Evolutionary conservation across 2,329 filamentous ascomycete genomes (phyloP).

Genomic region (Leptographium galeiforme): DNA sequence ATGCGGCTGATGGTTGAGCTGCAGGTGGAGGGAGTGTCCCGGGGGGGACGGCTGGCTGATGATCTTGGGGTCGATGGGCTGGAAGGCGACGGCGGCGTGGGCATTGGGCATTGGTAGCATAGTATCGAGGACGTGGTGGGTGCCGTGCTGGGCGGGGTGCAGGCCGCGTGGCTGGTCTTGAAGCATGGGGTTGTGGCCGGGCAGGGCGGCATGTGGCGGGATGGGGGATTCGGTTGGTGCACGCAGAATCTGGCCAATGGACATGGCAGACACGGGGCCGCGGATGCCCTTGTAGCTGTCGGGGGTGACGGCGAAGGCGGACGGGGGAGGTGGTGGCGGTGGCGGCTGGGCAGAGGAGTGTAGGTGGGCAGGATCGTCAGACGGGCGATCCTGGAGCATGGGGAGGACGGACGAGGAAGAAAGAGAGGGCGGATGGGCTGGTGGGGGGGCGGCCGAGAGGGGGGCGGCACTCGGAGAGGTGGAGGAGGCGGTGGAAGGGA

Average conservation of each 20-base stretch:
- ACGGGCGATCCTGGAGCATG: slow-evolving; percentile 9
- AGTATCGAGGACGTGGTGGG: slow-evolving; percentile 14
- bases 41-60: slow-evolving; percentile 28
- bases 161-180: slow-evolving; percentile 18
- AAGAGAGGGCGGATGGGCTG: not conserved
- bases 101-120: slow-evolving; percentile 11
- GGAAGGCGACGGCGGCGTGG: slow-evolving; percentile 19
- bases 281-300: slow-evolving; percentile 29
- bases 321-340: slow-evolving; percentile 11
- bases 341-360: slow-evolving; percentile 11
- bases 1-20: not conserved
- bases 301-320: slow-evolving; percentile 16
- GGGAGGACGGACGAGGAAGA: slow-evolving; percentile 2
- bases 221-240: slow-evolving; percentile 15
- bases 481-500: slow-evolving; percentile 6
- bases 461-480: not conserved
- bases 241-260: slow-evolving; percentile 16
- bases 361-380: slow-evolving; percentile 4
- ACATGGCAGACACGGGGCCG: slow-evolving; percentile 32
- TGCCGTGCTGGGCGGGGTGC: slow-evolving; percentile 21
- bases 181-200: slow-evolving; percentile 17
- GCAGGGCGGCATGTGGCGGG: slow-evolving; percentile 14
- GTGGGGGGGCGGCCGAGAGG: not conserved
- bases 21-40: slow-evolving; percentile 8
- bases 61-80: slow-evolving; percentile 48